These are phyloP conservation scores for Nicotiana benthamiana DNA, from an alignment of 257 asterid species.

Conservation along the genomic window DNA sequence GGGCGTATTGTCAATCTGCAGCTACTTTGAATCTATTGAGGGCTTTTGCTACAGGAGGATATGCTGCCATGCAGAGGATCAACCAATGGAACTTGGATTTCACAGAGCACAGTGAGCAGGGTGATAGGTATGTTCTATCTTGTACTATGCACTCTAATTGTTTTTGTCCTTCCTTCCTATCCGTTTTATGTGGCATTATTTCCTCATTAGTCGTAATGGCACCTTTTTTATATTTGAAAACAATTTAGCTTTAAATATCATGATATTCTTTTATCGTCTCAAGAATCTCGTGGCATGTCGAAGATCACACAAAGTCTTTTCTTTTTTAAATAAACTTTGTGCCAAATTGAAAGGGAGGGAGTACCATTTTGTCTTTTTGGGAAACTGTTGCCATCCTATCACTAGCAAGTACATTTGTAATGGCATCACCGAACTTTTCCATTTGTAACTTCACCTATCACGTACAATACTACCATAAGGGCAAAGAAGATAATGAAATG, in stretches of 20 bases:
- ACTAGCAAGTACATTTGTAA: not conserved
- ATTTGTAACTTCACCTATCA: not conserved
- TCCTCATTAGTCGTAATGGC: no score
- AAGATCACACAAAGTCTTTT: no score
- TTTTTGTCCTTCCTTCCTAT: not conserved
- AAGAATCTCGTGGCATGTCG: no score
- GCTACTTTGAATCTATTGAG: conserved; percentile 77
- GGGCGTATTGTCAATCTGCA: conserved; percentile 82
- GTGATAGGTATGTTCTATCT: conserved; percentile 45
- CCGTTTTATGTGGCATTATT: no score
- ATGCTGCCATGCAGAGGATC: conserved; percentile 81
- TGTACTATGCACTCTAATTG: not conserved
- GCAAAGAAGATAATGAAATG: no score
- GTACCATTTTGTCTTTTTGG: not conserved
- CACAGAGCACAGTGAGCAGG: conserved; percentile 78
- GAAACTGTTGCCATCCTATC: not conserved
- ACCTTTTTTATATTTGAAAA: no score
- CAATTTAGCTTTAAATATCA: no score
- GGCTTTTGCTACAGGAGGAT: conserved; percentile 83
- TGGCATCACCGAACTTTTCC: not conserved
- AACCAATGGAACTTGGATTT: conserved; percentile 82
- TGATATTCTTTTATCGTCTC: no score
- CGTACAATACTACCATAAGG: not conserved
- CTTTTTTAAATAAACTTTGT: no score
- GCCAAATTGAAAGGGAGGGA: no score